These are phyloP conservation scores for Rubia yunnanensis DNA, from an alignment of 257 asterid species.

Conservation along the genomic window DNA sequence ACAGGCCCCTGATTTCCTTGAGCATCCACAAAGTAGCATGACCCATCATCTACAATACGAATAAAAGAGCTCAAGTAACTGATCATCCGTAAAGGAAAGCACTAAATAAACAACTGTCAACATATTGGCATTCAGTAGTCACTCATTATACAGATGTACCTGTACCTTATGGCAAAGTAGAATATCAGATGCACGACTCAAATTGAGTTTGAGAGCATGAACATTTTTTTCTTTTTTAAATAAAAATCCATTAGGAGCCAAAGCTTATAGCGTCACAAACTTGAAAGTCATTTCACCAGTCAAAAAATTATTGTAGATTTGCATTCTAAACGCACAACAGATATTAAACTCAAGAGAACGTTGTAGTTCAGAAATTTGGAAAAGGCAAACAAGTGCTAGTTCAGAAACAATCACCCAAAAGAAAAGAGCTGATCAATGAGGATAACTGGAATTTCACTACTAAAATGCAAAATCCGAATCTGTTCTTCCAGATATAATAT, in stretches of 20 bases:
- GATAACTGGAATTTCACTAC: neutral
- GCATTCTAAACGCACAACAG: neutral
- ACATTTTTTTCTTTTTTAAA: no score
- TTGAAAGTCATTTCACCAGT: neutral
- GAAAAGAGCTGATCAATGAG: neutral
- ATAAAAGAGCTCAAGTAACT: neutral
- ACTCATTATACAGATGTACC: neutral
- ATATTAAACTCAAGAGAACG: no score
- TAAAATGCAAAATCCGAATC: neutral
- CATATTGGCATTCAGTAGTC: neutral
- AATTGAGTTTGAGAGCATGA: neutral
- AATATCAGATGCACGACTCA: neutral
- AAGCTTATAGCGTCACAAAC: neutral
- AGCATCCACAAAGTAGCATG: slow-evolving; percentile 77
- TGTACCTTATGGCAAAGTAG: neutral
- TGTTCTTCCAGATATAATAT: neutral
- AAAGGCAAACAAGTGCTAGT: no score
- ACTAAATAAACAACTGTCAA: neutral
- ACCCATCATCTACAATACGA: slow-evolving; percentile 62
- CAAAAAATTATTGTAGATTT: neutral
- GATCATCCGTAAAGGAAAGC: neutral
- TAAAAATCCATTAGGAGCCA: neutral
- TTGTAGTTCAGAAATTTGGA: neutral
- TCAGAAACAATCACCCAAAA: neutral
- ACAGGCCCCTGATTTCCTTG: slow-evolving; percentile 70